phyloP scores from a whole-genome alignment of 2,329 filamentous ascomycete genomes.

The Aspergillus sp. region DNA sequence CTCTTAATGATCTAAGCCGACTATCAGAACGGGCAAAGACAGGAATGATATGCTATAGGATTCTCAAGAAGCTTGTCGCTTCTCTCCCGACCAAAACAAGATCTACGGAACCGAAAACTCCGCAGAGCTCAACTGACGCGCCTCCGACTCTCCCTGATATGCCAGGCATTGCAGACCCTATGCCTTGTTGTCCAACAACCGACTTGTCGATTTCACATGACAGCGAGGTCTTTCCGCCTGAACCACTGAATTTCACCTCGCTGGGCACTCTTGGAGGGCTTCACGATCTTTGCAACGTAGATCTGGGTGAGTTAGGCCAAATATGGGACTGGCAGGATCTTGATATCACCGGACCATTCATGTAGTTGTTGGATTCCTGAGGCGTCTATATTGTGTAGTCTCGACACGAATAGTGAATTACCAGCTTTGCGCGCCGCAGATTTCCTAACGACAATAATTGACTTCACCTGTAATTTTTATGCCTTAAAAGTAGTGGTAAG shows the following conservation, averaged over 20 bases:
- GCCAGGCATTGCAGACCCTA: background rate
- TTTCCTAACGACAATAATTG: too few species aligned
- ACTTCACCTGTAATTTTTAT: background rate
- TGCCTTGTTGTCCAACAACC: background rate
- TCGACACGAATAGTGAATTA: too few species aligned
- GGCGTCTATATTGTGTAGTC: too few species aligned
- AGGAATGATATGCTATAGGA: conserved; percentile 29
- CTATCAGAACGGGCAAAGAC: conserved; percentile 28
- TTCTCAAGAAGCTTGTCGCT: conserved; percentile 27
- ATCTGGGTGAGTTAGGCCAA: conserved; percentile 31
- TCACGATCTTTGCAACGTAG: conserved; percentile 21
- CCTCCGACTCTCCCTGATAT: conserved; percentile 6
- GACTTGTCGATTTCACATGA: background rate
- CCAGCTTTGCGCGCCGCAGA: too few species aligned
- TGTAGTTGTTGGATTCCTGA: background rate
- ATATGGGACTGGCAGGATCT: conserved; percentile 36
- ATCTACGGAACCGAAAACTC: background rate
- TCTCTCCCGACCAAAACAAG: conserved; percentile 19
- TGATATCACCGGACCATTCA: conserved; percentile 19
- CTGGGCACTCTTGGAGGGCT: background rate
- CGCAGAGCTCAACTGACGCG: conserved; percentile 3
- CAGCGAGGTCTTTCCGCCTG: background rate
- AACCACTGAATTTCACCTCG: background rate
- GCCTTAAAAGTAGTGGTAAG: background rate
- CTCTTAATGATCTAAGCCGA: conserved; percentile 40